A percentile compares a stretch with the other conserved stretches of the same genome.
Conservation (phyloP, 495 filamentous ascomycete species). For the Hypoxylon cercidicola region DNA sequence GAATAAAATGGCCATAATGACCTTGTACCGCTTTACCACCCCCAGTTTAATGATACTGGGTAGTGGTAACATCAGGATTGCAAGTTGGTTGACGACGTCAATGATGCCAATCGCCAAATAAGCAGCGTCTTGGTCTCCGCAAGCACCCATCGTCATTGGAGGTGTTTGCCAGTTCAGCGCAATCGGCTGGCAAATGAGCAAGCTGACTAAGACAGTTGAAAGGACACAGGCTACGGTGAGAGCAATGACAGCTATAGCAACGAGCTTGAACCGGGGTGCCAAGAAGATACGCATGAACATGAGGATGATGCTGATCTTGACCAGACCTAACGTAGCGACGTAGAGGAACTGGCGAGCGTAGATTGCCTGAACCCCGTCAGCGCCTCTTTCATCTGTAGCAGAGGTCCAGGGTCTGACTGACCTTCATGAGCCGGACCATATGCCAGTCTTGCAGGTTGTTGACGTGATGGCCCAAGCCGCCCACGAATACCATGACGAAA, state of each 20-base stretch:
- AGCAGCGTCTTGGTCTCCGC: conserved; percentile 24
- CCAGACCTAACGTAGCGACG: conserved; percentile 27
- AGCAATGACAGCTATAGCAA: conserved; percentile 12
- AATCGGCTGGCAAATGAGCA: conserved; percentile 34
- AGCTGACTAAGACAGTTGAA: conserved; percentile 19
- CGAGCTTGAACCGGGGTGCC: conserved; percentile 15
- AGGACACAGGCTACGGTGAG: conserved; percentile 33
- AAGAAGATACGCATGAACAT: conserved; percentile 40
- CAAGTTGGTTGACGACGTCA: conserved; percentile 48
- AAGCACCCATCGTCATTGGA: neutral
- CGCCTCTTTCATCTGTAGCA: neutral
- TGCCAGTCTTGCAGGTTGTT: conserved; percentile 33
- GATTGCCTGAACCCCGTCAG: conserved; percentile 22
- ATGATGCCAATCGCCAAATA: conserved; percentile 25
- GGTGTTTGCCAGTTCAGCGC: conserved; percentile 21
- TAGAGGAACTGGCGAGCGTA: conserved; percentile 36
- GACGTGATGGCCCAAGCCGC: conserved; percentile 33
- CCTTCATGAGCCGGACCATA: conserved; percentile 34
- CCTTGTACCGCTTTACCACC: conserved; percentile 46
- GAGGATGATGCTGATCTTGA: conserved; percentile 38
- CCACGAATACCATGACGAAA: conserved; percentile 31
- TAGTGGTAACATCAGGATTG: conserved; percentile 50
- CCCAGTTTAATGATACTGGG: conserved; percentile 50
- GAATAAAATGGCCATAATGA: conserved; percentile 47
- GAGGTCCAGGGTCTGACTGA: conserved; percentile 1